Percentiles rank a stretch among this genome's conserved stretches.
Conservation (phyloP, 176 grass and related monocot genomes). For the Sorghum bicolor region DNA sequence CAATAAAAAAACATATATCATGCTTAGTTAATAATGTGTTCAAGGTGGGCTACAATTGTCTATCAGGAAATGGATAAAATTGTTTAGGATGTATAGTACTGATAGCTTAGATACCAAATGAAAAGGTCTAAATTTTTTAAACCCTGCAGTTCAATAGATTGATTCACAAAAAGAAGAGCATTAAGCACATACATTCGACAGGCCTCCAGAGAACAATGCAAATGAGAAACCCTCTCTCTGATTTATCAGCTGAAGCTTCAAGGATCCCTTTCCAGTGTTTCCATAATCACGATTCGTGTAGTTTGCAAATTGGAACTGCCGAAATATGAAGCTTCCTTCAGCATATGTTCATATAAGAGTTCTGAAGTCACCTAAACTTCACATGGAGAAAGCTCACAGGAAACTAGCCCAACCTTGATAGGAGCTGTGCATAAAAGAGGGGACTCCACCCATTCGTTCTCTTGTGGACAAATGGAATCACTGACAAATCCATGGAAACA, state of each 20-base stretch:
- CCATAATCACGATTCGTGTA: constrained; percentile 47
- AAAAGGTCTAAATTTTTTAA: background rate
- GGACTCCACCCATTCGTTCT: constrained; percentile 57
- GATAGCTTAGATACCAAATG: background rate
- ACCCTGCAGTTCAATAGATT: background rate
- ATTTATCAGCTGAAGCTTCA: constrained; percentile 90
- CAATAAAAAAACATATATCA: too few species aligned
- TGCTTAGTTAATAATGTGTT: too few species aligned
- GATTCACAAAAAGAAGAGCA: constrained; percentile 23
- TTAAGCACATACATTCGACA: constrained; percentile 55
- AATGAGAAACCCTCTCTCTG: constrained; percentile 89
- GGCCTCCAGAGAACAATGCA: constrained; percentile 81
- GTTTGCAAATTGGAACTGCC: constrained; percentile 85
- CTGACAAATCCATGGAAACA: constrained; percentile 37
- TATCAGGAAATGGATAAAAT: too few species aligned
- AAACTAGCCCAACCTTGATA: constrained; percentile 61
- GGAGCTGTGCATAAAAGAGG: constrained; percentile 88
- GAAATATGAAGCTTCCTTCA: constrained; percentile 30
- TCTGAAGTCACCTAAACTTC: background rate
- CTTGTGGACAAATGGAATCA: constrained; percentile 55
- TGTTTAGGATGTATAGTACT: background rate
- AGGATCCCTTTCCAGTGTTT: constrained; percentile 63
- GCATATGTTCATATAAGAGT: background rate
- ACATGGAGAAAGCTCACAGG: background rate
- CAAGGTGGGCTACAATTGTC: too few species aligned